A percentile compares a stretch with the other conserved stretches of the same genome.
phyloP scores from a whole-genome alignment of 306 rosid genomes.

The Sophora flavescens region DNA sequence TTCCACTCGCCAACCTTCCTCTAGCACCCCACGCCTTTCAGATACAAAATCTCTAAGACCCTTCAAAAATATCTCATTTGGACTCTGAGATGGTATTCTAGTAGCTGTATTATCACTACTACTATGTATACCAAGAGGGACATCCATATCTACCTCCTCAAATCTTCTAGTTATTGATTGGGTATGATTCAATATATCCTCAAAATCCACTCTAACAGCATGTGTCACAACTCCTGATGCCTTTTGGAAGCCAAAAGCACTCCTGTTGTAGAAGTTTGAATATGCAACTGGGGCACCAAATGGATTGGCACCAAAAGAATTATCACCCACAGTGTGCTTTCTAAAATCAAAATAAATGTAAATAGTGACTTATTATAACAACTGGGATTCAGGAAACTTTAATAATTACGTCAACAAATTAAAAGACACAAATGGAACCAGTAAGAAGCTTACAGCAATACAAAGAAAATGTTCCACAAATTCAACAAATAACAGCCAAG shows the following conservation, averaged over 20 bases:
- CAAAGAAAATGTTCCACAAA: slow-evolving; percentile 13
- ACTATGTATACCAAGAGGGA: slow-evolving; percentile 68
- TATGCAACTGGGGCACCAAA: slow-evolving; percentile 73
- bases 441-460: slow-evolving; percentile 17
- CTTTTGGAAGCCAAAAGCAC: slow-evolving; percentile 71
- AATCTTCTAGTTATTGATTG: slow-evolving; percentile 60
- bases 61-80: slow-evolving; percentile 78
- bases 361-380: slow-evolving; percentile 54
- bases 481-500: slow-evolving; percentile 27
- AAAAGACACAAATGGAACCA: slow-evolving; percentile 31
- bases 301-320: slow-evolving; percentile 81
- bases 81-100: slow-evolving; percentile 61
- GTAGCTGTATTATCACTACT: slow-evolving; percentile 59
- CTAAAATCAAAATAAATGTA: slow-evolving; percentile 74
- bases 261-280: slow-evolving; percentile 69
- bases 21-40: slow-evolving; percentile 85
- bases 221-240: slow-evolving; percentile 67
- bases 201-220: slow-evolving; percentile 70
- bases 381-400: slow-evolving; percentile 50
- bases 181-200: slow-evolving; percentile 72
- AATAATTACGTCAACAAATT: slow-evolving; percentile 30
- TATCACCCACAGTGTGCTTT: slow-evolving; percentile 85
- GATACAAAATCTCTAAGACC: slow-evolving; percentile 91
- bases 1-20: slow-evolving; percentile 98
- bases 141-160: slow-evolving; percentile 67